A percentile compares a stretch with the other conserved stretches of the same genome.
These are phyloP conservation scores for Aspergillus alliaceus DNA, from an alignment of 2,329 filamentous ascomycete genomes.

Conservation along the genomic window DNA sequence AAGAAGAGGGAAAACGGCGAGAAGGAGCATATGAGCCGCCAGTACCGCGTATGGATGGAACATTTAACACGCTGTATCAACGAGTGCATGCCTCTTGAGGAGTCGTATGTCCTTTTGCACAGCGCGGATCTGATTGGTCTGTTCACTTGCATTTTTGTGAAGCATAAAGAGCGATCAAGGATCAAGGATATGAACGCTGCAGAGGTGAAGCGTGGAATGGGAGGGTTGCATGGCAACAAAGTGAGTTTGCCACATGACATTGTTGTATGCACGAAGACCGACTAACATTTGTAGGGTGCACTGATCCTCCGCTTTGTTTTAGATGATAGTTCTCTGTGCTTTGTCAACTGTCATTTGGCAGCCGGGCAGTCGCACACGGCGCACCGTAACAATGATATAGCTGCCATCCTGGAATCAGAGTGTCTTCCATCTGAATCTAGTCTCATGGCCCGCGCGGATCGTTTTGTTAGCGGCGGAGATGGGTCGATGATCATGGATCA, in stretches of 20 bases:
- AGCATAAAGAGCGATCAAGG: constrained; percentile 70
- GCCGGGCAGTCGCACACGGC: constrained; percentile 89
- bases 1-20: constrained; percentile 79
- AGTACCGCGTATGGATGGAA: constrained; percentile 95
- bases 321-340: constrained; percentile 91
- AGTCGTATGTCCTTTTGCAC: constrained; percentile 82
- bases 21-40: constrained; percentile 90
- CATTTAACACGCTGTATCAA: constrained; percentile 80
- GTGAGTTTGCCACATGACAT: constrained; percentile 32
- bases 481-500: constrained; percentile 94
- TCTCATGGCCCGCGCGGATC: constrained; percentile 67
- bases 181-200: constrained; percentile 76
- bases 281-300: constrained; percentile 59
- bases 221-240: constrained; percentile 93
- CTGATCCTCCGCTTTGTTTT: constrained; percentile 88
- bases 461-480: constrained; percentile 88
- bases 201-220: constrained; percentile 95
- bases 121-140: constrained; percentile 88
- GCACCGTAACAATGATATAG: constrained; percentile 88
- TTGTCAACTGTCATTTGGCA: constrained; percentile 95
- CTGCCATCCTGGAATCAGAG: constrained; percentile 78
- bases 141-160: constrained; percentile 95
- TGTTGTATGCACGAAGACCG: neutral
- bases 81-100: constrained; percentile 73
- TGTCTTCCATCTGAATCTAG: constrained; percentile 74